Percentiles rank a stretch among this genome's conserved stretches.
Evolutionary conservation across 139 green algal species (phyloP).

Genomic region (Picochlorum sp.): DNA sequence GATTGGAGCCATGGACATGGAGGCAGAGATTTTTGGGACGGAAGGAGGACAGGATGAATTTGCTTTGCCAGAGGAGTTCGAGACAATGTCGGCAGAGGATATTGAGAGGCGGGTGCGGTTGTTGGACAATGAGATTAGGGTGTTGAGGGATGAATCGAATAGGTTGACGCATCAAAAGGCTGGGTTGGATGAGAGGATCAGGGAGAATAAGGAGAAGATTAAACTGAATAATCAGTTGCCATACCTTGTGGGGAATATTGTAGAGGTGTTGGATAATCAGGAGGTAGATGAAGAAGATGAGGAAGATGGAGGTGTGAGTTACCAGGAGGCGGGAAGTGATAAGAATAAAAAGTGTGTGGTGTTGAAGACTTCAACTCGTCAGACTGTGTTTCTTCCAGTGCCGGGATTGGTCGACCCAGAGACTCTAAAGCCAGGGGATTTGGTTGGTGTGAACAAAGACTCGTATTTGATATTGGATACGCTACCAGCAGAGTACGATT

Average conservation of each 20-base stretch:
- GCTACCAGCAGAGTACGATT: constrained; percentile 96
- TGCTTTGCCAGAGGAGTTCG: constrained; percentile 78
- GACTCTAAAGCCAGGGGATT: constrained; percentile 75
- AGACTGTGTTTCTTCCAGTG: constrained; percentile 98
- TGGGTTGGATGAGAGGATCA: constrained; percentile 62
- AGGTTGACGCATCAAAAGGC: constrained; percentile 77
- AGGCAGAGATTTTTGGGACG: constrained; percentile 28
- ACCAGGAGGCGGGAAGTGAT: constrained; percentile 81
- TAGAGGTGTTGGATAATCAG: constrained; percentile 89
- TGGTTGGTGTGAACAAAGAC: constrained; percentile 99
- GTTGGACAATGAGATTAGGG: constrained; percentile 96
- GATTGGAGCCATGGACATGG: constrained; percentile 9
- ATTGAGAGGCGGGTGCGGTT: constrained; percentile 68
- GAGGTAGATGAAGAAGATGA: constrained; percentile 80
- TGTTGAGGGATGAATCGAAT: constrained; percentile 87
- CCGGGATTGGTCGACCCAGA: constrained; percentile 90
- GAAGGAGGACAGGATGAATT: constrained; percentile 35
- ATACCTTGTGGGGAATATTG: constrained; percentile 97
- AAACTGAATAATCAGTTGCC: constrained; percentile 99
- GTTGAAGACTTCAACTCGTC: constrained; percentile 93
- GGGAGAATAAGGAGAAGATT: constrained; percentile 96
- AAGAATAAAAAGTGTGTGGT: constrained; percentile 89
- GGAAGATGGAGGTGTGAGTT: constrained; percentile 47
- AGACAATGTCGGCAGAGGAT: constrained; percentile 74
- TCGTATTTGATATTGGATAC: constrained; percentile 97